Evolutionary conservation across 148 eudicot genomes (phyloP).

Genomic region (Dianthus caryophyllus): DNA sequence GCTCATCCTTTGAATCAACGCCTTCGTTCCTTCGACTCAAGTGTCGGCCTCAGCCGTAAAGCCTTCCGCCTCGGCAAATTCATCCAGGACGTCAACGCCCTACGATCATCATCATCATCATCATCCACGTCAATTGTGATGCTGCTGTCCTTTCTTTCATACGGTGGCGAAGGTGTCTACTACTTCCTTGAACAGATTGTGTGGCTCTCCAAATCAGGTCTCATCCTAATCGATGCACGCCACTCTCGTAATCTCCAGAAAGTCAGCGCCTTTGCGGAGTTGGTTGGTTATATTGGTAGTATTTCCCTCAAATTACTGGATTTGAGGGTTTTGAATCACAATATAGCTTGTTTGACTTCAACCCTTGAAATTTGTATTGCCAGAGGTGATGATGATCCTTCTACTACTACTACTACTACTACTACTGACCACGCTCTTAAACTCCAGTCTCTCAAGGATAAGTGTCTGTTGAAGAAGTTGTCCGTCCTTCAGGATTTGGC

Average conservation of each 20-base stretch:
- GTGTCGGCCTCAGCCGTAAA: slow-evolving; percentile 77
- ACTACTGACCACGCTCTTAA: slow-evolving; percentile 35
- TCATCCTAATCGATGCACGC: slow-evolving; percentile 48
- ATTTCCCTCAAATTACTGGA: slow-evolving; percentile 61
- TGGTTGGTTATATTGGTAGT: slow-evolving; percentile 77
- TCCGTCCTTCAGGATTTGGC: slow-evolving; percentile 85
- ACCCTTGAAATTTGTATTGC: slow-evolving; percentile 34
- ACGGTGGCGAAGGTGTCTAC: slow-evolving; percentile 88
- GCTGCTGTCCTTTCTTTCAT: slow-evolving; percentile 44
- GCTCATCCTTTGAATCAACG: slow-evolving; percentile 35
- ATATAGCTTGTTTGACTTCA: slow-evolving; percentile 42
- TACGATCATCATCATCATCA: slow-evolving; percentile 26
- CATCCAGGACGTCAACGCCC: slow-evolving; percentile 70
- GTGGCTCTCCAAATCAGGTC: slow-evolving; percentile 76
- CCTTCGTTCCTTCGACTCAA: slow-evolving; percentile 69
- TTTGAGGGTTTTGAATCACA: slow-evolving; percentile 42
- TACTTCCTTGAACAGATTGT: slow-evolving; percentile 81
- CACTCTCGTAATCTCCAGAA: slow-evolving; percentile 34
- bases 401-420: too few relatives aligned
- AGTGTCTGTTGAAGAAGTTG: slow-evolving; percentile 63
- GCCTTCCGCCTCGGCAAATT: slow-evolving; percentile 94
- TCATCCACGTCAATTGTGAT: slow-evolving; percentile 1
- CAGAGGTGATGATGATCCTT: slow-evolving; percentile 47
- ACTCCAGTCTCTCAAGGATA: slow-evolving; percentile 45
- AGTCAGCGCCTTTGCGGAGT: slow-evolving; percentile 82